Percentiles rank a stretch among this genome's conserved stretches.
Conservation (phyloP, 1,284 basidiomycete species). For the Cryptococcus sp. region DNA sequence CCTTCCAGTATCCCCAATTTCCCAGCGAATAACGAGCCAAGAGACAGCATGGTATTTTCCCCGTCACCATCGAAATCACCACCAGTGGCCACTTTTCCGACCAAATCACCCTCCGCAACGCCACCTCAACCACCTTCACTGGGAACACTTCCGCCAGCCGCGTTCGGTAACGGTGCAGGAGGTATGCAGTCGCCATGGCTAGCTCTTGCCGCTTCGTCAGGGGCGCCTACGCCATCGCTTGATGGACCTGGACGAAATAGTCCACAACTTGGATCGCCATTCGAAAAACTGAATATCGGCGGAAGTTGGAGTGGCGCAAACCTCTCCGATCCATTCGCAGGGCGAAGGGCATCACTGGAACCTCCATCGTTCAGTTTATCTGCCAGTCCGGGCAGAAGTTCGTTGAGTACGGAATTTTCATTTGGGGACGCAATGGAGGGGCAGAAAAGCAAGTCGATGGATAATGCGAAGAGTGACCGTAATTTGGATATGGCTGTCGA, state of each 20-base stretch:
- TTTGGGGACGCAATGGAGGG: not conserved
- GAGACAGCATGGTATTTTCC: conserved; percentile 17
- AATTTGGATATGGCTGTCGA: not conserved
- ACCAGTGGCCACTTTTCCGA: conserved; percentile 7
- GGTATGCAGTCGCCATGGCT: conserved; percentile 37
- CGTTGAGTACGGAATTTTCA: not conserved
- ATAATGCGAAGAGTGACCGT: not conserved
- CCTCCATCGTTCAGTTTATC: not conserved
- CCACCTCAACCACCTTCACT: conserved; percentile 2
- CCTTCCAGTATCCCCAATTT: conserved; percentile 28
- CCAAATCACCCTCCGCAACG: conserved; percentile 9
- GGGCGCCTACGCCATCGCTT: conserved; percentile 46
- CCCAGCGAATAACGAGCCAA: conserved; percentile 16
- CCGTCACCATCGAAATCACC: conserved; percentile 25
- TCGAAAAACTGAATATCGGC: conserved; percentile 45
- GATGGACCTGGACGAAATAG: conserved; percentile 34
- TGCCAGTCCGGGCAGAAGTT: conserved; percentile 4
- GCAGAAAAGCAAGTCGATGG: not conserved
- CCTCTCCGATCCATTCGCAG: conserved; percentile 18
- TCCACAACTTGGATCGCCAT: conserved; percentile 45
- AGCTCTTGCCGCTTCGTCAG: conserved; percentile 40
- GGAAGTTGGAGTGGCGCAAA: conserved; percentile 37
- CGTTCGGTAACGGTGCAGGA: not conserved
- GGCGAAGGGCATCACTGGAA: conserved; percentile 8
- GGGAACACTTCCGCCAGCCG: not conserved